Base-by-base conservation (phyloP, 1,284 basidiomycete species). In the Irpex lacteus region DNA sequence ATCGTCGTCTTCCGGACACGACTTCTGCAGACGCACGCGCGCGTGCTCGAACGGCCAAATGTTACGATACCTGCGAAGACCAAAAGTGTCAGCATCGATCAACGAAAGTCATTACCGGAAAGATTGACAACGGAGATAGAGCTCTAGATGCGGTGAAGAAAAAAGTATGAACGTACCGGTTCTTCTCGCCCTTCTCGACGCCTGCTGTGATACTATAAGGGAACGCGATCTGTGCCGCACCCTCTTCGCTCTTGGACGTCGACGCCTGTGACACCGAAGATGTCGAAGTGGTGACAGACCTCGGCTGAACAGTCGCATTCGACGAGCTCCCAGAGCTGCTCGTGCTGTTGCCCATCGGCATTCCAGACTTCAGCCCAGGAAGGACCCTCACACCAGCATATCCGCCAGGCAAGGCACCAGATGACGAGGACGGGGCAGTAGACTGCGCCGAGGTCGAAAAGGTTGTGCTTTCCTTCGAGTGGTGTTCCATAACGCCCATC, bases 11-110 rank as follows among this genome's bases (percentile, higher is more conserved):
- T 85, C 84, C 72, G 79, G 68, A 44, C 69, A 70, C 44, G 67
- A 73, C 21, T 78, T 77, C 7, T 84, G 83, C 21, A 98, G 79
- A 52, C 89, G 84, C 2, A 97, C 95, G 26, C 95, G 89, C 13
- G 92, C 89, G 73, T 96, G 94, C 72, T 98, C 96, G 71, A 96
- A 98, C 0, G 96, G 96, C 96, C 96, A 98, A 62, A 98, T 97
- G 73, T 98, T 94, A 49, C 86, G 85, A 76, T 93, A 93, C 71
- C 95, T 96, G 75, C 75, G 26, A 50, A 36, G 18, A n/a, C 34
- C 19, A 21, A 13, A 59, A 11, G n/a, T 47, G 15, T 18, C 15
- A 21, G 47, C 36, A 18, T 47, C 53, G 40, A 32, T 40, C 26
- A 32, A 32, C 8, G 4, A 40, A 11, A 18, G 34, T 21, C 34